Evolutionary conservation across 1,139 yeast species (phyloP), one percentile per base, ranked within the genome.

Genomic region (Saccharomyces hybrid): DNA sequence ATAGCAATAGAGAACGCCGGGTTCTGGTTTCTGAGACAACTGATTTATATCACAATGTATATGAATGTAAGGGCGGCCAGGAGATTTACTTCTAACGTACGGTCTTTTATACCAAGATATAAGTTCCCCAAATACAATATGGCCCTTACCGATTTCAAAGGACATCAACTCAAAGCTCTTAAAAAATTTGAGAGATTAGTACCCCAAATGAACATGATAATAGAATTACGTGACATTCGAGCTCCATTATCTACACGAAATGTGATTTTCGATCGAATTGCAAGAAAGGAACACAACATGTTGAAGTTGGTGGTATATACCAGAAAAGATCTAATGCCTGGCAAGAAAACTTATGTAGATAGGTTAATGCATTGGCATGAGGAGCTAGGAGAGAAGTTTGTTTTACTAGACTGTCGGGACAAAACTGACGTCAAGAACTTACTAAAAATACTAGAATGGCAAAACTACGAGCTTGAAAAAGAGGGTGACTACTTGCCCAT

Each of bases 191-290:
- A 84, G 11, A 83, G 81, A 54, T 71, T 89, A 42, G 83, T 93
- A 1, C 90, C 95, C 0, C 93, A 88, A 61, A 78, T 90, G 32
- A 96, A 93, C 66, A 70, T 89, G 51, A 80, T 93, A 1, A 71
- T 93, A 4, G 99, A 93, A 65, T 79, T 93, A 2, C 73, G 98
- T 64, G 99, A 93, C 67, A 77, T 93, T 1, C 74, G 99, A 57
- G 96, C 97, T 0, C 99, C 99, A 0, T 64, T 91, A 3, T 79
- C 95, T 4, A 85, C 96, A 1, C 78, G 90, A 48, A 93, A 93
- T 70, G 84, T 84, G 2, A 74, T 91, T n/a, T 80, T 93, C 58
- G 95, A 88, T 59, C 76, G 82, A 50, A 80, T 86, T 0, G 73
- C 87, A 48, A 79, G 80, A 1, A 78, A 76, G 27, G 85, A 83